Base-by-base conservation (phyloP, 352 stramenopile species). In the Phytophthora capsici region DNA sequence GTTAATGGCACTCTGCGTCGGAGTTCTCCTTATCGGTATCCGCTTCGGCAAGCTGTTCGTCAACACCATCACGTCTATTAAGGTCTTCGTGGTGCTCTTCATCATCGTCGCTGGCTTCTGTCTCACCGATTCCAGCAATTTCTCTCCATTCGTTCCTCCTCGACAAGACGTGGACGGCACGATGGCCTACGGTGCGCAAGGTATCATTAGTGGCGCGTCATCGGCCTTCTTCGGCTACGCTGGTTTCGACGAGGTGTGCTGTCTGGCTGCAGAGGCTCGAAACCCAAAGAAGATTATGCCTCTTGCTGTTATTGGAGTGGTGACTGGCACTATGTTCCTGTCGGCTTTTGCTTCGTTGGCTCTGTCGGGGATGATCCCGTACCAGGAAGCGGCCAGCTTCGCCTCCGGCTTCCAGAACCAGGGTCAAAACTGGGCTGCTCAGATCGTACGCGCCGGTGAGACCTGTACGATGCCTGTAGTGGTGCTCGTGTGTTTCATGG, bases 181-280 rank as follows among this genome's bases (percentile, higher is more conserved):
- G 2, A 66, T 69, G 45, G 47, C 57, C 2, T 87, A 74, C 38
- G 87, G 87, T 3, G n/a, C 43, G 0, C 66, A 77, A 30, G 87
- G 87, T 17, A 70, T 98, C 48, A 78, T 98, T 51, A 75, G 68
- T 14, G 91, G 89, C 17, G 78, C 88, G 6, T 92, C 91, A 13
- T 86, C 88, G 12, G 92, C 88, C 6, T 98, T 98, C 77, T 98
- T 98, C 71, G 94, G 93, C 13, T 98, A 95, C 60, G 77, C 98
- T 23, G 95, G 95, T 14, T 99, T 98, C 65, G 95, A 99, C 72
- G 93, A 98, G 60, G 86, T 98, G 22, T 97, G 90, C 64, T 98
- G 91, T 63, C 65, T 98, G 4, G 88, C 90, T 13, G 86, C 84
- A n/a, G 86, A 95, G 56, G 78, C 80, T 7, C 80, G 88, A 55